phyloP scores from a whole-genome alignment of 805 yeast species.

The Monosporozyma aquatica region DNA sequence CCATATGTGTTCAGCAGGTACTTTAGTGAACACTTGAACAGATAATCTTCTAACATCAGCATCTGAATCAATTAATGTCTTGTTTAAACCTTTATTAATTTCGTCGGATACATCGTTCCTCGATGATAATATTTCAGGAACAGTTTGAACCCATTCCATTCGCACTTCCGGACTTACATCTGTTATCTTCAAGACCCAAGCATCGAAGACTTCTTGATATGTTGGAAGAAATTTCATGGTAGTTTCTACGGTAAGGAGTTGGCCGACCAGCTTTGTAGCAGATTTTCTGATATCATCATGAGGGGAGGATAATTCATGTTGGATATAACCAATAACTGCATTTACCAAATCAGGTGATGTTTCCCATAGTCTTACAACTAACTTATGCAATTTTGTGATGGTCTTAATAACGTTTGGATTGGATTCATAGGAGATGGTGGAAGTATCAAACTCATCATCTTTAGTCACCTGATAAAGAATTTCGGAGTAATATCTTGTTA shows the following conservation, averaged over 20 bases:
- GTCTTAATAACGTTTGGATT: slow-evolving; percentile 27
- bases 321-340: slow-evolving; percentile 68
- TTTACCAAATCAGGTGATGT: slow-evolving; percentile 64
- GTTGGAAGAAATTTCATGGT: slow-evolving; percentile 48
- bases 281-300: slow-evolving; percentile 50
- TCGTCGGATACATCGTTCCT: slow-evolving; percentile 44
- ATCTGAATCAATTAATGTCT: slow-evolving; percentile 66
- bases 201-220: slow-evolving; percentile 52
- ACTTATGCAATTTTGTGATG: slow-evolving; percentile 50
- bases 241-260: slow-evolving; percentile 43
- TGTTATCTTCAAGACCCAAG: slow-evolving; percentile 67
- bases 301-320: slow-evolving; percentile 71
- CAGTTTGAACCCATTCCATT: slow-evolving; percentile 56
- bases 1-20: slow-evolving; percentile 41
- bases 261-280: slow-evolving; percentile 68
- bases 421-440: slow-evolving; percentile 10
- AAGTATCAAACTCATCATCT: slow-evolving; percentile 14
- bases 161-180: slow-evolving; percentile 63
- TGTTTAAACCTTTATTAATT: slow-evolving; percentile 47
- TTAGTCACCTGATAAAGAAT: slow-evolving; percentile 44
- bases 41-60: slow-evolving; percentile 62
- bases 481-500: slow-evolving; percentile 76
- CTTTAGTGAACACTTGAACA: slow-evolving; percentile 40
- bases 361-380: slow-evolving; percentile 65
- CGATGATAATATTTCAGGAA: slow-evolving; percentile 38